Percentiles rank a stretch among this genome's conserved stretches.
phyloP scores from a whole-genome alignment of 176 grass and related monocot genomes.

The Eleusine indica region DNA sequence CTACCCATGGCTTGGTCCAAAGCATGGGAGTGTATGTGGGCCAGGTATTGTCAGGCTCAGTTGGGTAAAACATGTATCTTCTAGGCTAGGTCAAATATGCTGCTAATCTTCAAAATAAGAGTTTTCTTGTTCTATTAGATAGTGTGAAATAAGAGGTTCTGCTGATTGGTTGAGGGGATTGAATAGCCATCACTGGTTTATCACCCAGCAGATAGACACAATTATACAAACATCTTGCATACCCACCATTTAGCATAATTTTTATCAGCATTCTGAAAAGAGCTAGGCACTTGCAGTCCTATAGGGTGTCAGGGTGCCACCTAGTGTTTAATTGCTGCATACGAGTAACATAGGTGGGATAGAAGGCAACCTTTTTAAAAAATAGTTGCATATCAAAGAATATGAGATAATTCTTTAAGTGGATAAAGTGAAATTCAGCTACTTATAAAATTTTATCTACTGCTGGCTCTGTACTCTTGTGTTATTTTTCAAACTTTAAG shows the following conservation, averaged over 20 bases:
- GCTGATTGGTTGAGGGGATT: not conserved
- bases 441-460: not conserved
- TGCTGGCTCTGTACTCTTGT: not conserved
- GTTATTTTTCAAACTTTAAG: conserved; percentile 3
- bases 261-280: not conserved
- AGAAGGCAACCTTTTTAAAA: not conserved
- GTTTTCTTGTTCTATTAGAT: not conserved
- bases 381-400: not conserved
- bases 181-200: not conserved
- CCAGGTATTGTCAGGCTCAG: not conserved
- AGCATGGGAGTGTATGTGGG: not conserved
- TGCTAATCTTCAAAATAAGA: not conserved
- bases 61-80: not conserved
- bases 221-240: conserved; percentile 8
- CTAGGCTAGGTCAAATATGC: not conserved
- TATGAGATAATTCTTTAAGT: not conserved
- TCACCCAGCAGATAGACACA: not conserved
- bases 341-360: not conserved
- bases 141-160: not conserved
- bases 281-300: not conserved
- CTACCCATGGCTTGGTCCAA: conserved; percentile 1
- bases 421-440: not conserved
- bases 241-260: conserved; percentile 1
- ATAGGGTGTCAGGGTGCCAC: not conserved
- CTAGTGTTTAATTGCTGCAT: not conserved